Evolutionary conservation across 2,329 filamentous ascomycete genomes (phyloP), one percentile per base, ranked within the genome.

Genomic region (Colletotrichum sp.): DNA sequence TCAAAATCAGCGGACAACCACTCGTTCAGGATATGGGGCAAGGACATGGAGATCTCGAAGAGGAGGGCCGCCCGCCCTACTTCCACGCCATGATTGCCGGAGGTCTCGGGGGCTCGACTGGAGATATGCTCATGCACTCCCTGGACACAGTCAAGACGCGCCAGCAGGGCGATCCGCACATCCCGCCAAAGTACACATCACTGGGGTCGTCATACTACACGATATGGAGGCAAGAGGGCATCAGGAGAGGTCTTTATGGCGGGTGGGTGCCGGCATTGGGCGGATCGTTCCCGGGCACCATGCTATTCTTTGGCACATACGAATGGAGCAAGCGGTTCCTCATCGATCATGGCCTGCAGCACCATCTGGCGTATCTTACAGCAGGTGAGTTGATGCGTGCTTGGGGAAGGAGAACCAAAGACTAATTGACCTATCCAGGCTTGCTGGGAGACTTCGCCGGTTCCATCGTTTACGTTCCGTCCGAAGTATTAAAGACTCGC

Each of bases 51-150:
- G 82, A 86, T 81, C 81, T 87, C 72, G 86, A 86, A 79, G 80
- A 83, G 77, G 86, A 88, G 79, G 85, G 82, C 73, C 85, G 86
- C 66, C 86, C 86, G 79, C 86, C 86, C 67, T 88, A 87, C 78
- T 79, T 85, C 72, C 86, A 88, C 80, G 93, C 95, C 84, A 99
- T 99, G 96, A 90, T 99, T 82, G 97, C 97, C 39, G 97, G 97
- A 82, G 97, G 96, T 76, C 89, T 98, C 69, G 97, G 98, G 82
- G 97, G 97, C 69, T 96, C 95, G 18, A 98, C 94, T 72, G 97
- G 98, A 75, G 97, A 99, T 85, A 94, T 99, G 91, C 89, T 99
- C 79, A 99, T 99, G 97, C 97, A 99, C 87, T 99, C 96, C 62
- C 91, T 99, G 82, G 97, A 99, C 85, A 99, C 97, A 1, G 97